Evolutionary conservation across 371 early-diverging fungal species (phyloP), one percentile per base, ranked within the genome.

Genomic region (Apophysomyces elegans): DNA sequence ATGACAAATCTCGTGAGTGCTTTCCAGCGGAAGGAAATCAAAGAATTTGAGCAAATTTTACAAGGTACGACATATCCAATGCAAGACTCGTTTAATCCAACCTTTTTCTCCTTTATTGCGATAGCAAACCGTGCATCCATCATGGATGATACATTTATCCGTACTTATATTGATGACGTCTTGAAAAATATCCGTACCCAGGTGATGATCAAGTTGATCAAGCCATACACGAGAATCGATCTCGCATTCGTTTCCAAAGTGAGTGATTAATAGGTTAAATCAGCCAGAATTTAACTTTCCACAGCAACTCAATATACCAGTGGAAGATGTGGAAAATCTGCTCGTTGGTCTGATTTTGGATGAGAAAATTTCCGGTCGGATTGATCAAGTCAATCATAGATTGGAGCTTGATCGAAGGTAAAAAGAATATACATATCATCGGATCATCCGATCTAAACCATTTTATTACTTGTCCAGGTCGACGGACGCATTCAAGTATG

Each of bases 1-100:
- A 95, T 98, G 91, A 95, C 96, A 2, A 88, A 91, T 63, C 81
- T 98, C 35, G 95, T 97, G 43, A 86, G 86, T 62, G 96, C 97
- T 0, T 98, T 93, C 73, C 96, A 97, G 74, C 84, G 85, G 16
- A 90, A 91, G 64, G 94, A 98, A 37, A 93, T 97, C 60, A 77
- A 79, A 18, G 92, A 91, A 67, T 96, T 97, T 75, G 94, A 95
- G 71, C 87, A 86, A 70, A 93, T 94, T 45, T 72, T 95, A 37
- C 74, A 82, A 67, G 84, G 88, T 77, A 70, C 32, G 2, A 26
- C 32, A 35, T 56, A 14, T 56, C 35, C 37, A 50, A 62, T 71
- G 35, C 63, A 9, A 4, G n/a, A 38, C 7, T 6, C 7, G 50
- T 12, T 3, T 9, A 12, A 37, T 6, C 41, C 3, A 37, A 41